Evolutionary conservation across 2,329 filamentous ascomycete species (phyloP).

Genomic region (Dactylella cylindrospora): DNA sequence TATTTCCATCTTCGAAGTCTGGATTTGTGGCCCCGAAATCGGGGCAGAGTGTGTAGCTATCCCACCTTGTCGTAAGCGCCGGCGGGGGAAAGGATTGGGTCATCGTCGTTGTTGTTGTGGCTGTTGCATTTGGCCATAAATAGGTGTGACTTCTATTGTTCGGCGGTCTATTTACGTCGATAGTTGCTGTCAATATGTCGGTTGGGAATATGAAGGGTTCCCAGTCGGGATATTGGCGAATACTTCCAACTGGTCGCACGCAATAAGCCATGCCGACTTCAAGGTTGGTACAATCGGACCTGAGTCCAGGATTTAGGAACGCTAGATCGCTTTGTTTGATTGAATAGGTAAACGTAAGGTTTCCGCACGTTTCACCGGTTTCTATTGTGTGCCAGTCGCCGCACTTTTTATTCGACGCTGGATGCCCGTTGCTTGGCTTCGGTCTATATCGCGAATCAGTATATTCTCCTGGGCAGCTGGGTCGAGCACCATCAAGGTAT

Average conservation of each 20-base stretch:
- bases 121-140: slow-evolving; percentile 15
- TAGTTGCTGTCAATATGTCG: slow-evolving; percentile 8
- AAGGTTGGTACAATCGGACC: slow-evolving; percentile 7
- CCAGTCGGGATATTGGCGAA: slow-evolving; percentile 8
- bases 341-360: background rate
- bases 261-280: slow-evolving; percentile 9
- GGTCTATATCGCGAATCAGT: background rate
- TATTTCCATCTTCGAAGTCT: slow-evolving; percentile 2
- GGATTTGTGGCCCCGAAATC: slow-evolving; percentile 6
- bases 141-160: slow-evolving; percentile 5
- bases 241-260: slow-evolving; percentile 7
- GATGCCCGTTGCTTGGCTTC: slow-evolving; percentile 11
- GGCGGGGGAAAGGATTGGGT: slow-evolving; percentile 3
- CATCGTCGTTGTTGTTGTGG: background rate
- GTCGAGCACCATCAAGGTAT: background rate
- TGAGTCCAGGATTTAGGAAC: slow-evolving; percentile 7
- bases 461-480: too few relatives aligned
- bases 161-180: slow-evolving; percentile 1
- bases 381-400: slow-evolving; percentile 8
- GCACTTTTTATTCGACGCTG: slow-evolving; percentile 7
- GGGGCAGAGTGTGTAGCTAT: slow-evolving; percentile 10
- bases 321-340: slow-evolving; percentile 4
- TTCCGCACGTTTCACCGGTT: slow-evolving; percentile 1
- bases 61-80: background rate
- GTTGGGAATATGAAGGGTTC: slow-evolving; percentile 3